These are phyloP conservation scores for Syzygium aromaticum DNA, from an alignment of 345 rosid genomes.

Conservation along the genomic window DNA sequence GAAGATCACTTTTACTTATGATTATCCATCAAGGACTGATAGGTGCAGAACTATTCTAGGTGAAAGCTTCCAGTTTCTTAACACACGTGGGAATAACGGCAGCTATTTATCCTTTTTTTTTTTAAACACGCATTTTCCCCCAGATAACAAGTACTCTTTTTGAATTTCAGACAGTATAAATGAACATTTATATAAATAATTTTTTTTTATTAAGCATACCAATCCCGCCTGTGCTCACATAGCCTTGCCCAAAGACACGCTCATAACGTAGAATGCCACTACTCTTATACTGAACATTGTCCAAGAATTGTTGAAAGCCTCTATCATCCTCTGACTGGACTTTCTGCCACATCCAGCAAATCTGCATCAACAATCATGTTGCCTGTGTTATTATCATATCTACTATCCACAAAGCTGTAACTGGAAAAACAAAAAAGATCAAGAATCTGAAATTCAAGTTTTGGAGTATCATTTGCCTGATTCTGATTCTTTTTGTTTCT, in stretches of 20 bases:
- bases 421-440: neutral
- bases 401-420: neutral
- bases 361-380: constrained; percentile 38
- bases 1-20: neutral
- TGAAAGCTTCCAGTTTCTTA: neutral
- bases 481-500: constrained; percentile 88
- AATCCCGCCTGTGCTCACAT: constrained; percentile 92
- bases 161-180: neutral
- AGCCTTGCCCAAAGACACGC: constrained; percentile 89
- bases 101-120: neutral
- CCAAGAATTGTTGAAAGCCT: constrained; percentile 94
- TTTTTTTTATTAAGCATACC: constrained; percentile 29
- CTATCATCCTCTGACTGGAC: constrained; percentile 64
- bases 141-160: neutral
- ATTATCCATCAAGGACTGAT: neutral
- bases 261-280: constrained; percentile 87
- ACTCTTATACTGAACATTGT: constrained; percentile 81
- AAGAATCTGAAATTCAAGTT: neutral
- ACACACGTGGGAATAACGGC: neutral
- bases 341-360: constrained; percentile 96
- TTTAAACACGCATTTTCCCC: neutral
- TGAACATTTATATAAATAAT: neutral
- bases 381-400: neutral
- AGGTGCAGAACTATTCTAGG: neutral
- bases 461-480: constrained; percentile 44